Conservation (phyloP, 345 rosid species). For the Lagerstroemia speciosa region DNA sequence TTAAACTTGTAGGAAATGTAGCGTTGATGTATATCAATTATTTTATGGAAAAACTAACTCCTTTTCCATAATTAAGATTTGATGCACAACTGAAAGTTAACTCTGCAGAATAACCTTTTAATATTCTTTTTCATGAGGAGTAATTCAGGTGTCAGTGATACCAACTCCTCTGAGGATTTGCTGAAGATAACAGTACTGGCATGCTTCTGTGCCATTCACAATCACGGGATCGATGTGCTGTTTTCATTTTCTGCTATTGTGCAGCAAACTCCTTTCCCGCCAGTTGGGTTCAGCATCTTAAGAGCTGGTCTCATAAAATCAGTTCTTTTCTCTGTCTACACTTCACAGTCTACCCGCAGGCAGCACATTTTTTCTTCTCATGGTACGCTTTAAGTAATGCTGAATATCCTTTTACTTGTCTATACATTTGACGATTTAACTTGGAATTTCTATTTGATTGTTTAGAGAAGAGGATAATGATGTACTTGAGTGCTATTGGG, state of each 20-base stretch:
- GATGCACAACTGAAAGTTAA: background rate
- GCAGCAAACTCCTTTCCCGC: slow-evolving; percentile 35
- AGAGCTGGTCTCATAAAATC: slow-evolving; percentile 38
- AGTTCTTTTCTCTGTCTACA: slow-evolving; percentile 29
- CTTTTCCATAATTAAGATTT: background rate
- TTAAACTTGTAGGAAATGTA: background rate
- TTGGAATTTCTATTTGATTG: slow-evolving; percentile 3
- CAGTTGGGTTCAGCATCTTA: slow-evolving; percentile 35
- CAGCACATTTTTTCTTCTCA: slow-evolving; percentile 23
- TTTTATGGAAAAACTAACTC: background rate
- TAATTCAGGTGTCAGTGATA: slow-evolving; percentile 27
- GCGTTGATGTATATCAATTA: background rate
- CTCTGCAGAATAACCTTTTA: background rate
- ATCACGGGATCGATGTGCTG: slow-evolving; percentile 33
- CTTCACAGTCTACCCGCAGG: slow-evolving; percentile 20
- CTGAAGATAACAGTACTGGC: slow-evolving; percentile 28
- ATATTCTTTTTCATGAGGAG: background rate
- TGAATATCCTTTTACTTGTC: background rate
- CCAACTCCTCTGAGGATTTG: slow-evolving; percentile 24
- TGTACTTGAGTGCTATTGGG: slow-evolving; percentile 26
- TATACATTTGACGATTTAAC: background rate
- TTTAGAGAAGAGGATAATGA: slow-evolving; percentile 26
- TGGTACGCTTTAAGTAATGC: slow-evolving; percentile 16
- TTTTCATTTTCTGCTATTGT: slow-evolving; percentile 34
- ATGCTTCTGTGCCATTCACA: slow-evolving; percentile 32